Conservation (phyloP, 2,329 filamentous ascomycete genomes). For the Talaromyces sp. region DNA sequence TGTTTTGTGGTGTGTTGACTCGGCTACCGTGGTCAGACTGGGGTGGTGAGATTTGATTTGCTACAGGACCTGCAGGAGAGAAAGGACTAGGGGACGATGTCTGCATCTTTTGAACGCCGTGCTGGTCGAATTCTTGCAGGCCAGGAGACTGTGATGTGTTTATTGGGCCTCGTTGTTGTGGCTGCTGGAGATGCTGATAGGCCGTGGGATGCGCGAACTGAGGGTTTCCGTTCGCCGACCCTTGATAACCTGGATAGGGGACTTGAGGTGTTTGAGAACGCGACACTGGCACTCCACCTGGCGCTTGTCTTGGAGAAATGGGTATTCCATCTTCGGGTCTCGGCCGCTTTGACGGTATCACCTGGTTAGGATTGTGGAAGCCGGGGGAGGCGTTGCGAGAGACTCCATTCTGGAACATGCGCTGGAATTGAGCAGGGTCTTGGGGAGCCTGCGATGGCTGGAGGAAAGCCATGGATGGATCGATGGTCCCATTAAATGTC, state of each 20-base stretch:
- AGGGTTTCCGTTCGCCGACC: constrained; percentile 59
- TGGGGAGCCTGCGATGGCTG: constrained; percentile 46
- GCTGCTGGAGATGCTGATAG: constrained; percentile 69
- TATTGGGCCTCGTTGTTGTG: constrained; percentile 67
- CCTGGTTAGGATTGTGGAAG: constrained; percentile 73
- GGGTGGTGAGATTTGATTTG: constrained; percentile 69
- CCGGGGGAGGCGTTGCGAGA: constrained; percentile 79
- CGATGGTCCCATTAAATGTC: constrained; percentile 46
- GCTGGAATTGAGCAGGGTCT: constrained; percentile 54
- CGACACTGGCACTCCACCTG: constrained; percentile 72
- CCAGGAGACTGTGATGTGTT: constrained; percentile 92
- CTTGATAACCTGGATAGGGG: constrained; percentile 68
- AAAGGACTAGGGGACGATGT: constrained; percentile 92
- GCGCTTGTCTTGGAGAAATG: constrained; percentile 73
- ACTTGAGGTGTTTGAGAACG: constrained; percentile 88
- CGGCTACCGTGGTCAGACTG: constrained; percentile 69
- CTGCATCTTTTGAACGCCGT: constrained; percentile 74
- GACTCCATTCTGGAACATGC: constrained; percentile 80
- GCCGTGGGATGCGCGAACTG: constrained; percentile 59
- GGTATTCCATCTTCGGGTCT: constrained; percentile 81
- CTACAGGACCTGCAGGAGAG: constrained; percentile 70
- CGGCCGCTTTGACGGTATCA: constrained; percentile 86
- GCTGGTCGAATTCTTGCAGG: constrained; percentile 67
- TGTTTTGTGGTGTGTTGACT: constrained; percentile 68
- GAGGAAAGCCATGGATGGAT: constrained; percentile 48